Evolutionary conservation across 306 rosid species (phyloP), one percentile per base, ranked within the genome.

Genomic region (Pterocarpus santalinus): DNA sequence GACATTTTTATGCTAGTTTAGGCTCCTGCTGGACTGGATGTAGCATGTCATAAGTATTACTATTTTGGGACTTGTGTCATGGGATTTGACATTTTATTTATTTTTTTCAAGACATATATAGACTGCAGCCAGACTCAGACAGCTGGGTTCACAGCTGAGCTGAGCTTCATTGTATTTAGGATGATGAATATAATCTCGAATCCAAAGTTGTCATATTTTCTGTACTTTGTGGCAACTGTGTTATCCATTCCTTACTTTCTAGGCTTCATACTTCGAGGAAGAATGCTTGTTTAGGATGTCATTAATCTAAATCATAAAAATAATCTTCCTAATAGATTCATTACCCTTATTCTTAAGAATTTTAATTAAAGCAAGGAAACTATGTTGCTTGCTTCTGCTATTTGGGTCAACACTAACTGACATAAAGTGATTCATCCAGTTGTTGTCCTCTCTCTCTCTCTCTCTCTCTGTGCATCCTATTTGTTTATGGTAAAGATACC

Each of bases 401-500:
- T 65, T 53, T 73, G 43, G 39, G 17, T 65, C 71, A 65, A 49
- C 22, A 30, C 5, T 13, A 58, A 32, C 36, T 46, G 47, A 56
- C 44, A 30, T 72, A 79, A 76, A 76, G 35, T 36, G 72, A 64
- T 76, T 80, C 32, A 64, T 41, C 43, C 39, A 12, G 46, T 71
- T 55, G 5, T 52, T 17, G 9, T 30, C 17, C 53, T 49, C 7
- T 73, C 9, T 80, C 74, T 47, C 7, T 73, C 9, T 80, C 74
- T 47, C 41, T 47, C 22, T 67, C 34, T 65, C 69, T 34, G 28
- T 22, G 28, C 28, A 22, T 22, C 28, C 28, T 65, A 58, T 79
- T 86, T 85, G 17, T 80, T 84, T 44, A 3, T 69, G 56, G 64
- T 81, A 65, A 96, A 96, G 88, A 93, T 96, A 49, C 98, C 99